Evolutionary conservation across 768 basidiomycete species (phyloP).

Genomic region (Dictyophora rubrovolvata): DNA sequence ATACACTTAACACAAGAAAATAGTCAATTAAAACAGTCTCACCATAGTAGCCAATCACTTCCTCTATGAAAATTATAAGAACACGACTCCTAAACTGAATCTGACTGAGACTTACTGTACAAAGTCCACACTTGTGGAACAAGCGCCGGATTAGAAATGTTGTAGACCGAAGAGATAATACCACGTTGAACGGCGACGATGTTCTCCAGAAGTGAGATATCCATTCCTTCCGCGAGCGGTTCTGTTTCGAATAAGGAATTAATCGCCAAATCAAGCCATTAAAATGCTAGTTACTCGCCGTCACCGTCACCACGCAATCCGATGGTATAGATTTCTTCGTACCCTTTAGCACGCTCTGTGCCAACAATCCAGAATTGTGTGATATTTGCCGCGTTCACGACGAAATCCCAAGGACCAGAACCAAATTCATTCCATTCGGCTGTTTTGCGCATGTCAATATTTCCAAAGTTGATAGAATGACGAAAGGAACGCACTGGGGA

Average conservation of each 20-base stretch:
- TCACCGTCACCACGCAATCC: constrained; percentile 57
- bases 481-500: not conserved
- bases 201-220: constrained; percentile 41
- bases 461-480: constrained; percentile 28
- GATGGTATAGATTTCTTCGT: constrained; percentile 54
- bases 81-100: not conserved
- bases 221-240: constrained; percentile 40
- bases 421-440: constrained; percentile 53
- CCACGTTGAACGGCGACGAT: constrained; percentile 51
- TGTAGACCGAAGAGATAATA: constrained; percentile 47
- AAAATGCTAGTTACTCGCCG: constrained; percentile 8
- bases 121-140: constrained; percentile 62
- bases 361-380: constrained; percentile 55
- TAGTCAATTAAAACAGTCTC: not conserved
- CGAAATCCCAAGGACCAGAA: constrained; percentile 53
- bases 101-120: constrained; percentile 26
- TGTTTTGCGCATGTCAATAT: constrained; percentile 21
- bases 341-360: constrained; percentile 44
- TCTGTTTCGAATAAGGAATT: constrained; percentile 22
- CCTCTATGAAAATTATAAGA: constrained; percentile 25
- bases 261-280: not conserved
- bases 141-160: constrained; percentile 31
- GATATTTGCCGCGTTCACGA: constrained; percentile 41
- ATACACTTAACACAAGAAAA: not conserved
- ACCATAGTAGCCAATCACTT: constrained; percentile 54